phyloP scores from a whole-genome alignment of 1,139 yeast genomes.

The Diutina rugosa region DNA sequence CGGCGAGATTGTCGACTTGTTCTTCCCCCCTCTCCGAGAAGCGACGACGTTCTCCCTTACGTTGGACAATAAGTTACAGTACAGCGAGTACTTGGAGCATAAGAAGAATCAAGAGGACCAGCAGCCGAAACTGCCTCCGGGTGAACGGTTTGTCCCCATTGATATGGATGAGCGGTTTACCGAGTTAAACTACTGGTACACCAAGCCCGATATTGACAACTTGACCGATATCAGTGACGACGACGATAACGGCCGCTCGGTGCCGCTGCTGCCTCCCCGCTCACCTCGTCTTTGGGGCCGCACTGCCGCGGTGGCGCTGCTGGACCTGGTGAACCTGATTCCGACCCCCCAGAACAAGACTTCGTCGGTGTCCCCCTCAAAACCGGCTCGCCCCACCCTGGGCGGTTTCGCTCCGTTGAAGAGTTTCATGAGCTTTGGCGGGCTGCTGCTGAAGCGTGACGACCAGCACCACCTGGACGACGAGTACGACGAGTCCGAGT shows the following conservation, averaged over 20 bases:
- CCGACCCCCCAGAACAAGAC: constrained; percentile 3
- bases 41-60: constrained; percentile 20
- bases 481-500: constrained; percentile 5
- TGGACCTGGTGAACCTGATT: constrained; percentile 6
- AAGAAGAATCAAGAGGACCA: constrained; percentile 6
- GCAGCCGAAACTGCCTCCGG: constrained; percentile 6
- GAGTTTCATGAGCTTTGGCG: constrained; percentile 27
- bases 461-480: constrained; percentile 6
- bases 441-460: constrained; percentile 5
- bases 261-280: constrained; percentile 3
- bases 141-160: constrained; percentile 9
- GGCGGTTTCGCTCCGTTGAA: constrained; percentile 31
- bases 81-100: constrained; percentile 18
- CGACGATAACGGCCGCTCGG: constrained; percentile 4
- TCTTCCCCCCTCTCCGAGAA: constrained; percentile 75
- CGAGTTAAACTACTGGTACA: constrained; percentile 89
- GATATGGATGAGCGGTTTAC: constrained; percentile 50
- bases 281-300: constrained; percentile 4
- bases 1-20: constrained; percentile 92
- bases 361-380: neutral
- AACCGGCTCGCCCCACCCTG: constrained; percentile 20
- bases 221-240: constrained; percentile 31
- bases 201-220: constrained; percentile 58
- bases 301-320: constrained; percentile 4
- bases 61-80: constrained; percentile 26